Evolutionary conservation across 164 flowering plant genomes (phyloP).

Genomic region (Saururus chinensis): DNA sequence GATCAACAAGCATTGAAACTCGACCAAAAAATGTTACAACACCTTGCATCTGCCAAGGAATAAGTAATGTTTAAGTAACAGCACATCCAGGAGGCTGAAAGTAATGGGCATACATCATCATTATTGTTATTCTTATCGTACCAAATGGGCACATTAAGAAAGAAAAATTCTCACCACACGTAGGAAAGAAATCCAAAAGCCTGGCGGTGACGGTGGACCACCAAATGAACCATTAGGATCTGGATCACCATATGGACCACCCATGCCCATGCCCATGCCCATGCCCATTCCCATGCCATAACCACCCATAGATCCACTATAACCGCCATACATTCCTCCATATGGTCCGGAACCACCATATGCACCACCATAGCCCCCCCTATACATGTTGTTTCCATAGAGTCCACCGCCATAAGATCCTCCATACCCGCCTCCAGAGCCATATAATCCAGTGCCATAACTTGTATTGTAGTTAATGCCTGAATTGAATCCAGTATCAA

Average conservation of each 20-base stretch:
- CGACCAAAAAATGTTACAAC: conserved; percentile 81
- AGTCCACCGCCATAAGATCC: conserved; percentile 47
- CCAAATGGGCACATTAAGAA: background rate
- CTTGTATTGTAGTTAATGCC: conserved; percentile 43
- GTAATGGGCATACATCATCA: background rate
- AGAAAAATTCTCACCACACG: conserved; percentile 35
- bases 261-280: conserved; percentile 28
- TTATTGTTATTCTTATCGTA: background rate
- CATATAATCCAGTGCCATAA: conserved; percentile 48
- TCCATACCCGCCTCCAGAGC: conserved; percentile 42
- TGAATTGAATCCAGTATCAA: conserved; percentile 46
- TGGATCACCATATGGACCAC: conserved; percentile 55
- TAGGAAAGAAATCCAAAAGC: conserved; percentile 85
- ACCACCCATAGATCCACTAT: conserved; percentile 57
- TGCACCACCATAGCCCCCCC: conserved; percentile 39
- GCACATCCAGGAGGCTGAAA: background rate
- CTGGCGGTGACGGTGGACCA: conserved; percentile 71
- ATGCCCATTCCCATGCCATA: conserved; percentile 48
- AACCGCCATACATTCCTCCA: conserved; percentile 60
- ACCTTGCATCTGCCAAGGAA: conserved; percentile 65
- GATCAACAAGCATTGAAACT: conserved; percentile 69
- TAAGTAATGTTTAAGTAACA: background rate
- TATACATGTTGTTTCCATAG: conserved; percentile 27
- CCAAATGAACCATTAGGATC: conserved; percentile 93
- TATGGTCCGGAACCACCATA: conserved; percentile 45